Evolutionary conservation across 139 green algal genomes (phyloP).

Genomic region (Volvox africanus): DNA sequence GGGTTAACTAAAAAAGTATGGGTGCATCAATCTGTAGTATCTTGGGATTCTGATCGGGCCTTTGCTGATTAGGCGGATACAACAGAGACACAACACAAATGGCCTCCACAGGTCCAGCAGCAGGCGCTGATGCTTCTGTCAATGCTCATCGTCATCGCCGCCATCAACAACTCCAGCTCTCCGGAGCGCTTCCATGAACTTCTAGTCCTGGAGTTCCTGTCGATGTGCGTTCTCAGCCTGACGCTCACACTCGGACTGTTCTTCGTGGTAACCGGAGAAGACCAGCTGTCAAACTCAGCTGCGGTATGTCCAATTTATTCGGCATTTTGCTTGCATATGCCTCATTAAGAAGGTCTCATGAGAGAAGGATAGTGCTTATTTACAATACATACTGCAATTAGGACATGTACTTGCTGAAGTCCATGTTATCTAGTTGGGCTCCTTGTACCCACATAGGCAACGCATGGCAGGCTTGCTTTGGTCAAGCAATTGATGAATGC

Average conservation of each 20-base stretch:
- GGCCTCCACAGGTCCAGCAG: not conserved
- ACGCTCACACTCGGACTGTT: constrained; percentile 20
- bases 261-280: constrained; percentile 2
- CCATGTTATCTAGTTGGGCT: not conserved
- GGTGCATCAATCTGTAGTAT: no score
- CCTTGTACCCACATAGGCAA: not conserved
- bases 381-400: not conserved
- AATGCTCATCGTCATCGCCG: constrained; percentile 12
- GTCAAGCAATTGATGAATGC: no score
- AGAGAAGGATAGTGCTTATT: not conserved
- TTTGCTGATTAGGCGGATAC: no score
- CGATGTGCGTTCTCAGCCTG: not conserved
- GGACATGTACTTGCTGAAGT: not conserved
- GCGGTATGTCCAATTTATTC: not conserved
- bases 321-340: no score
- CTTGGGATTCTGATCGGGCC: no score
- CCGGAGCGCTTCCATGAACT: not conserved
- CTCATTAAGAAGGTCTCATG: no score
- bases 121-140: constrained; percentile 33
- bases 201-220: constrained; percentile 27
- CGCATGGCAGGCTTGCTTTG: no score
- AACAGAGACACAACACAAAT: no score
- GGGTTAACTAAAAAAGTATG: no score
- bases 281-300: not conserved
- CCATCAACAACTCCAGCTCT: not conserved